phyloP scores from a whole-genome alignment of 1,139 yeast genomes.

The Kodamaea ohmeri region DNA sequence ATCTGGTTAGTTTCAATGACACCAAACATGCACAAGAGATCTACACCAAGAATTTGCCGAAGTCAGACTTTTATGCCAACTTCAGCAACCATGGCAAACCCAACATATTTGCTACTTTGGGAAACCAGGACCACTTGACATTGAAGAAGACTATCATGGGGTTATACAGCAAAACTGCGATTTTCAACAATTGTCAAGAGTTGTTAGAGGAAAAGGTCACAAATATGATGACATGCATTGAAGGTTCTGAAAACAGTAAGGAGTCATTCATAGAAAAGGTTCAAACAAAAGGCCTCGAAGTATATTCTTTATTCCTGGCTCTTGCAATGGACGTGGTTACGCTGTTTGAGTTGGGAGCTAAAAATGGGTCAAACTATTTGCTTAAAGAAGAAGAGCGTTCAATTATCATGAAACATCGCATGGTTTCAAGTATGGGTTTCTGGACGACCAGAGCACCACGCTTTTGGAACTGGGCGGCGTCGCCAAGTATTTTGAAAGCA shows the following conservation, averaged over 20 bases:
- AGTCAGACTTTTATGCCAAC: slow-evolving; percentile 58
- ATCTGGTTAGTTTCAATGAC: slow-evolving; percentile 56
- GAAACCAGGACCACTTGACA: slow-evolving; percentile 46
- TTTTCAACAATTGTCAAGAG: slow-evolving; percentile 27
- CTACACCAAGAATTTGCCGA: slow-evolving; percentile 58
- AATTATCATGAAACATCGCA: slow-evolving; percentile 49
- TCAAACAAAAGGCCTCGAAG: slow-evolving; percentile 46
- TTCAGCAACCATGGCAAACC: slow-evolving; percentile 57
- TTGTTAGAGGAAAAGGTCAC: slow-evolving; percentile 26
- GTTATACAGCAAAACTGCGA: slow-evolving; percentile 49
- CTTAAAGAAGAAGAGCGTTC: slow-evolving; percentile 36
- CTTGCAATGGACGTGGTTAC: slow-evolving; percentile 72
- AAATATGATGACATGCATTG: slow-evolving; percentile 28
- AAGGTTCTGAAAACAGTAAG: slow-evolving; percentile 6
- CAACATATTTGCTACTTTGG: slow-evolving; percentile 58
- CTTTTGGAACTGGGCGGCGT: slow-evolving; percentile 51
- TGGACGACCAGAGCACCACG: slow-evolving; percentile 65
- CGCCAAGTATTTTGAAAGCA: slow-evolving; percentile 36
- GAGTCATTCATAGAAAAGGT: not conserved
- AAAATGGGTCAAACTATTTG: slow-evolving; percentile 44
- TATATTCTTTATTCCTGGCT: slow-evolving; percentile 61
- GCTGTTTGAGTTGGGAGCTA: slow-evolving; percentile 56
- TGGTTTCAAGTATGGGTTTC: slow-evolving; percentile 63
- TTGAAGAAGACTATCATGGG: slow-evolving; percentile 48
- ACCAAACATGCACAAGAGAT: slow-evolving; percentile 51